Base-by-base conservation (phyloP, 2,329 filamentous ascomycete genomes). In the Talaromyces sp. region DNA sequence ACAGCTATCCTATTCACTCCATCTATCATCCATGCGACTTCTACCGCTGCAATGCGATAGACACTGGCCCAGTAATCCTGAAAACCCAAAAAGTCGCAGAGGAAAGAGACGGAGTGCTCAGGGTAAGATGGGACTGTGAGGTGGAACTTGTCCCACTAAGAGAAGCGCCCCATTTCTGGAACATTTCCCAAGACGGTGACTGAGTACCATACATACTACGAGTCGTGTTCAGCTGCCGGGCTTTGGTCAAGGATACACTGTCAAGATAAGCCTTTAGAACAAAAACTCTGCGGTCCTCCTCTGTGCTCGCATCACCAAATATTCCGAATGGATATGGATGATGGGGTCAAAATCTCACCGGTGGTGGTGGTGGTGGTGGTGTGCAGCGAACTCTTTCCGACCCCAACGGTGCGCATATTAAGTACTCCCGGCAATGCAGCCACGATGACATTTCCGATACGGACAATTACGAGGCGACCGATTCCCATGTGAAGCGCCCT, bases 131-230 rank as follows among this genome's bases (percentile, higher is more conserved):
- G 27, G 27, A 31, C 27, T 31, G 27, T 10, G 24, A 52, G n/a
- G 48, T 52, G 48, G 48, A 19, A 52, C 48, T 24, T 50, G 31
- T 56, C 52, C 33, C 8, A 56, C 31, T 4, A 35, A 13, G 35
- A 14, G 37, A 45, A 59, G 56, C 56, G 56, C 56, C 56, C 56
- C 56, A 59, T 59, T 59, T 59, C 56, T 59, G 56, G 56, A 59
- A 59, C 56, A 59, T 59, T 59, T 59, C 56, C 56, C 56, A 59
- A 59, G 37, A 7, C 22, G 56, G 56, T 45, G 22, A n/a, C 37
- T 50, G 13, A 31, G 9, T 24, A 48, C 22, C 22, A 22, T 22
- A 22, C 22, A 22, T 22, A 22, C 22, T 22, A 22, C 22, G 22
- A 22, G 22, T 22, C 22, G 22, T 22, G 22, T 16, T 33, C 48